Percentiles rank a stretch among this genome's conserved stretches.
phyloP scores from a whole-genome alignment of 164 flowering plant genomes.

The grape (Vitis vinifera) region DNA sequence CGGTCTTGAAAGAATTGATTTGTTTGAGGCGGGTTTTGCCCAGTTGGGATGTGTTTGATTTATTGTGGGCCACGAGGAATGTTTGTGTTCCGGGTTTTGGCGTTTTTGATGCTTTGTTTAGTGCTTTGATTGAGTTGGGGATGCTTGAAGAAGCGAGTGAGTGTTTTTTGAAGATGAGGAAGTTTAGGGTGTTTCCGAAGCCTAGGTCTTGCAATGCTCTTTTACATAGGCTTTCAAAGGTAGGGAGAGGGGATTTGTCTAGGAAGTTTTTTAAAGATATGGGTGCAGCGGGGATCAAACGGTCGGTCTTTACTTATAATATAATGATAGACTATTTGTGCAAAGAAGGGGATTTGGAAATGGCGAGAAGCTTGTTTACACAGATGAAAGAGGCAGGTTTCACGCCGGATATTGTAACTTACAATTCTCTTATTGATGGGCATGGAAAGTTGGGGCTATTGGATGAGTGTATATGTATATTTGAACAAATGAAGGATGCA shows the following conservation, averaged over 20 bases:
- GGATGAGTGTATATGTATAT: constrained; percentile 47
- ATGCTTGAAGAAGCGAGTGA: constrained; percentile 66
- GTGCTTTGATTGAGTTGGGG: constrained; percentile 61
- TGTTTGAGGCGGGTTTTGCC: constrained; percentile 22
- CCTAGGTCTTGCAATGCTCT: constrained; percentile 68
- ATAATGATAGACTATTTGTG: constrained; percentile 67
- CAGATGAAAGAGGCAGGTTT: constrained; percentile 61
- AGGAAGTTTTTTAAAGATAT: constrained; percentile 63
- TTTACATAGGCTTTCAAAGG: constrained; percentile 56
- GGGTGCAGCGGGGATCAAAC: constrained; percentile 47
- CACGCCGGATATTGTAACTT: constrained; percentile 72
- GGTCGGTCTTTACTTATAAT: constrained; percentile 69
- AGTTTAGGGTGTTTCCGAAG: constrained; percentile 54
- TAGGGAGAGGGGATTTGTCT: constrained; percentile 34
- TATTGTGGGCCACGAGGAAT: constrained; percentile 63
- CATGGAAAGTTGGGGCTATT: constrained; percentile 67
- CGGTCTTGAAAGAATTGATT: constrained; percentile 44
- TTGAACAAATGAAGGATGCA: constrained; percentile 60
- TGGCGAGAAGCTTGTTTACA: constrained; percentile 47
- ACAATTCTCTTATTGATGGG: constrained; percentile 77
- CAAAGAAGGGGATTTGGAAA: constrained; percentile 64
- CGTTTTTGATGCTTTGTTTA: constrained; percentile 75
- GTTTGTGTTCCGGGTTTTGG: constrained; percentile 54
- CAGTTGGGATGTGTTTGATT: constrained; percentile 47
- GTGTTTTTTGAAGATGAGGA: constrained; percentile 67